Conservation (phyloP, 345 rosid genomes). For the Punica granatum region DNA sequence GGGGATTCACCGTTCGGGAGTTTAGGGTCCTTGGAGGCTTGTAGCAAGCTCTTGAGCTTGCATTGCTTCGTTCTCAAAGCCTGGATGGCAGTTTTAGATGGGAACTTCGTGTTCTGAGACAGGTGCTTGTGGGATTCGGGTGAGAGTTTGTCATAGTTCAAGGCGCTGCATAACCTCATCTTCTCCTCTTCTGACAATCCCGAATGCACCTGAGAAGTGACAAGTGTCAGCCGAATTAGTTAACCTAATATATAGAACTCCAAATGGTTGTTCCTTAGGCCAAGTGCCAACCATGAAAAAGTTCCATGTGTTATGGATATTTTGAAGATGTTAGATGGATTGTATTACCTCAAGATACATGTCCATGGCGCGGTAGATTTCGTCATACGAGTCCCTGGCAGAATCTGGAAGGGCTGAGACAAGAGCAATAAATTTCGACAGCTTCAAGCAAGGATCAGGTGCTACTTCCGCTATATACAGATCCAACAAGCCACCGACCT, state of each 20-base stretch:
- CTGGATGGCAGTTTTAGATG: conserved; percentile 34
- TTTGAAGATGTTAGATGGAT: not conserved
- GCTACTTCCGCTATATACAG: conserved; percentile 82
- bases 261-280: not conserved
- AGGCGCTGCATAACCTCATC: conserved; percentile 42
- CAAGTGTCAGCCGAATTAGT: conserved; percentile 3
- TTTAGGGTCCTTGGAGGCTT: conserved; percentile 13
- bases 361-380: conserved; percentile 62
- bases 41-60: conserved; percentile 39
- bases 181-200: conserved; percentile 67
- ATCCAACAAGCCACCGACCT: conserved; percentile 69
- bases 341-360: conserved; percentile 69
- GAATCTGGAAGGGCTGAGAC: conserved; percentile 54
- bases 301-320: not conserved
- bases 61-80: conserved; percentile 36
- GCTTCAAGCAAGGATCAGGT: conserved; percentile 71
- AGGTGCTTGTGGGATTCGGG: conserved; percentile 46
- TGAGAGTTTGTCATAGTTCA: conserved; percentile 70
- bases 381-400: conserved; percentile 59
- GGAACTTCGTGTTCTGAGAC: conserved; percentile 51
- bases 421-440: conserved; percentile 63
- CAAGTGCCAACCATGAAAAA: not conserved
- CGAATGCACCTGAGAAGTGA: conserved; percentile 57
- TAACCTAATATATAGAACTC: not conserved
- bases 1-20: conserved; percentile 17